Conservation (phyloP, 2,329 filamentous ascomycete species). For the Neodidymelliopsis sp. region DNA sequence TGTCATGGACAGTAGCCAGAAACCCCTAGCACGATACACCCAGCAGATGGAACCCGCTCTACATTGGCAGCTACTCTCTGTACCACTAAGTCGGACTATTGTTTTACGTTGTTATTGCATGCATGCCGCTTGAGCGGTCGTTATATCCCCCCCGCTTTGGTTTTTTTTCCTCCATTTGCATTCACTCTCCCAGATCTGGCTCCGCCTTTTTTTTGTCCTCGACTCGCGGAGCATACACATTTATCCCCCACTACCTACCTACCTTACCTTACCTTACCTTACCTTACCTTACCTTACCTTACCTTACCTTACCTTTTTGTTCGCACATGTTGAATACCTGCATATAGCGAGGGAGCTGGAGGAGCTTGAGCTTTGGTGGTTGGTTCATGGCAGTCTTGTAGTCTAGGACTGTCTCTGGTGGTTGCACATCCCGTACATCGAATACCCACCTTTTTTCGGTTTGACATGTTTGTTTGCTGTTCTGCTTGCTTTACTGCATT, state of each 20-base stretch:
- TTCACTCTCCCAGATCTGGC: constrained; percentile 16
- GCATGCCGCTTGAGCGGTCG: constrained; percentile 17
- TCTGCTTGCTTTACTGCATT: too few species aligned
- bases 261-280: too few species aligned
- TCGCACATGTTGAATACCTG: constrained; percentile 8
- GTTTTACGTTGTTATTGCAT: constrained; percentile 17
- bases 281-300: too few species aligned
- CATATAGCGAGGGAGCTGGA: constrained; percentile 22
- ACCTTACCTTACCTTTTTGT: background rate
- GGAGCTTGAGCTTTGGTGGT: too few species aligned
- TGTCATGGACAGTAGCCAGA: constrained; percentile 52
- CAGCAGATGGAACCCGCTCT: background rate
- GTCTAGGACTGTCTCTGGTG: too few species aligned
- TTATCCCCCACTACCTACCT: constrained; percentile 6
- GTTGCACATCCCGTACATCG: too few species aligned
- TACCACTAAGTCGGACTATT: constrained; percentile 16
- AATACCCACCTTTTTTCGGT: constrained; percentile 22
- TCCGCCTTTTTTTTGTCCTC: too few species aligned
- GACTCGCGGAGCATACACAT: constrained; percentile 10
- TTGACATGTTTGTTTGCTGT: too few species aligned
- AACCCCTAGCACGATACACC: background rate
- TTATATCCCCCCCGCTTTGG: constrained; percentile 23
- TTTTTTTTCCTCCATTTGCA: constrained; percentile 22
- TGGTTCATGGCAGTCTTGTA: constrained; percentile 11
- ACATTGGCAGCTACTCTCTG: background rate